phyloP scores from a whole-genome alignment of 2,329 filamentous ascomycete species.

The Neofusicoccum sp. region DNA sequence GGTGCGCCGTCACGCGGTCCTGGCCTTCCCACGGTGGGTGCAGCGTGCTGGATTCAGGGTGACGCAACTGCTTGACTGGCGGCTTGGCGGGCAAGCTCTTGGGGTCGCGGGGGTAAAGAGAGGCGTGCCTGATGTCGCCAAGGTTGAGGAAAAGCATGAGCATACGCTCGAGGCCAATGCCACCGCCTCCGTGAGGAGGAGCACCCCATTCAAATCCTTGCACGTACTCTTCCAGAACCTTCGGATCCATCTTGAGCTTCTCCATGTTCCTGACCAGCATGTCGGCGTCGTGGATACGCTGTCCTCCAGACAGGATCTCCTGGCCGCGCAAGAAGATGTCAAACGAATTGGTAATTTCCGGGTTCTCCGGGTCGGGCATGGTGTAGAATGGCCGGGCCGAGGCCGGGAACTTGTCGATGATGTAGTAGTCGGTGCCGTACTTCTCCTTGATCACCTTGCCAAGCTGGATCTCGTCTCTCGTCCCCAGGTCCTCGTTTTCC shows the following conservation, averaged over 20 bases:
- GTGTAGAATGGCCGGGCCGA: constrained; percentile 88
- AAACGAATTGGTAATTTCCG: constrained; percentile 81
- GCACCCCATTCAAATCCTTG: constrained; percentile 84
- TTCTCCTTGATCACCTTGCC: constrained; percentile 83
- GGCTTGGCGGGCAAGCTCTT: constrained; percentile 74
- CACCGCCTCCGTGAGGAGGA: constrained; percentile 84
- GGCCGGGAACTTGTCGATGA: constrained; percentile 88
- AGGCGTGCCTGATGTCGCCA: constrained; percentile 85
- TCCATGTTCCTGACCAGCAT: constrained; percentile 77
- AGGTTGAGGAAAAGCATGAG: constrained; percentile 82
- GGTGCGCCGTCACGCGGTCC: constrained; percentile 47
- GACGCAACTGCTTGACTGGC: constrained; percentile 65
- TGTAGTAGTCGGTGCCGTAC: constrained; percentile 86
- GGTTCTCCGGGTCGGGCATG: constrained; percentile 74
- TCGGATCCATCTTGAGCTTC: constrained; percentile 70
- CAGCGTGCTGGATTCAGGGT: constrained; percentile 83
- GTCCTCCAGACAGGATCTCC: constrained; percentile 87
- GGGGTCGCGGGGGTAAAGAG: constrained; percentile 83
- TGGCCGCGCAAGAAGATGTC: constrained; percentile 93
- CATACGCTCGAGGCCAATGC: constrained; percentile 85
- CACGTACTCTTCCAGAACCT: constrained; percentile 88
- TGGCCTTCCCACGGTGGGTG: constrained; percentile 62
- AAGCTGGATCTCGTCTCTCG: constrained; percentile 81
- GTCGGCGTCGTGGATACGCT: constrained; percentile 81
- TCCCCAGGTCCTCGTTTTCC: constrained; percentile 76